Conservation (phyloP, 495 filamentous ascomycete genomes). For the Penicillium canescens region DNA sequence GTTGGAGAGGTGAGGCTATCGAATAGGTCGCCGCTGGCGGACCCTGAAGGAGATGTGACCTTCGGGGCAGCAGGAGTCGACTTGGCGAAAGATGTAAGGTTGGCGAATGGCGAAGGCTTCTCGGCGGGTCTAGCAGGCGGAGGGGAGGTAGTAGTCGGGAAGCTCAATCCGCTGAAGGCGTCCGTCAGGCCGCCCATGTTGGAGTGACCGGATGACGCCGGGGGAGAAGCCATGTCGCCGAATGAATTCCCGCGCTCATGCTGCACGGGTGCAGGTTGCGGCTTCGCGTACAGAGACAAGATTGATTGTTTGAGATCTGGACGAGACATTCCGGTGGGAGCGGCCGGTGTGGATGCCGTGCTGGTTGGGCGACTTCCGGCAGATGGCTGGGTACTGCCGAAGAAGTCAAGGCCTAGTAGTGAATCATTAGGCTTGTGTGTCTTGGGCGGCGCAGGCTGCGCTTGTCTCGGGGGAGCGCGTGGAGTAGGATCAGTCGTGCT, state of each 20-base stretch:
- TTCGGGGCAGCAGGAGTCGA: constrained; percentile 54
- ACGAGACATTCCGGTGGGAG: constrained; percentile 64
- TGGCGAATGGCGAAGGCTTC: constrained; percentile 70
- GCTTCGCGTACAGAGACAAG: constrained; percentile 88
- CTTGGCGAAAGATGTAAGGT: constrained; percentile 60
- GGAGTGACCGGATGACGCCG: constrained; percentile 42
- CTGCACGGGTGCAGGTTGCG: constrained; percentile 58
- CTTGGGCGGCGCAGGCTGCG: constrained; percentile 54
- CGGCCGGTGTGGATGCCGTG: constrained; percentile 60
- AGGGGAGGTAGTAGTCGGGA: constrained; percentile 59
- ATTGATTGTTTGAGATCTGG: constrained; percentile 98
- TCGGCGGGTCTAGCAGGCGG: constrained; percentile 54
- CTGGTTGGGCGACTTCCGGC: constrained; percentile 70
- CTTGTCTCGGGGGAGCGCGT: constrained; percentile 55
- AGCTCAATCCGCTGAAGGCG: constrained; percentile 82
- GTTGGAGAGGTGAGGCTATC: constrained; percentile 64
- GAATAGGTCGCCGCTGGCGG: constrained; percentile 74
- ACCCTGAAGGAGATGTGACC: constrained; percentile 51
- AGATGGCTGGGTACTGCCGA: constrained; percentile 67
- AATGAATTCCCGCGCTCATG: constrained; percentile 64
- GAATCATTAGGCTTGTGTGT: constrained; percentile 77
- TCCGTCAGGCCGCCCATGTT: constrained; percentile 78
- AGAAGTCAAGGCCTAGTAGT: constrained; percentile 89
- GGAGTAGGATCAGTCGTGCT: constrained; percentile 64
- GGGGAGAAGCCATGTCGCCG: constrained; percentile 65